A percentile compares a stretch with the other conserved stretches of the same genome.
Evolutionary conservation across 805 yeast genomes (phyloP).

Genomic region (Lachancea quebecensis): DNA sequence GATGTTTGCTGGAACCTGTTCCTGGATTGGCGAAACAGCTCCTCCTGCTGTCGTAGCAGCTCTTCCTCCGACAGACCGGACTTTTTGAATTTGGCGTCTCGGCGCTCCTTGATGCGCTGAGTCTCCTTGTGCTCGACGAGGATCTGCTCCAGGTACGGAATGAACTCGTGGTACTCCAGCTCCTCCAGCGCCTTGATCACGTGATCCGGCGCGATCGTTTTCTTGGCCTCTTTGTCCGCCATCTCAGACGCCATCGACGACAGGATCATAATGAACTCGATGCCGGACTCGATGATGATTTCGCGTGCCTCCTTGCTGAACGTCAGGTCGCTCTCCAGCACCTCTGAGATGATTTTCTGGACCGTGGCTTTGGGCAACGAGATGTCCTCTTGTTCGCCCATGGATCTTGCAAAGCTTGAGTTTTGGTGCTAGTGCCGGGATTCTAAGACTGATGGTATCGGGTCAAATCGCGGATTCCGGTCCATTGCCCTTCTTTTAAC

Average conservation of each 20-base stretch:
- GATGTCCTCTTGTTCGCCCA: conserved; percentile 33
- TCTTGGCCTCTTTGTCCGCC: conserved; percentile 92
- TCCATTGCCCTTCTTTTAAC: neutral
- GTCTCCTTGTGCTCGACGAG: conserved; percentile 82
- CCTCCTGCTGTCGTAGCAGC: conserved; percentile 84
- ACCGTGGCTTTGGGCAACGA: conserved; percentile 72
- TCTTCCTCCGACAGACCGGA: conserved; percentile 92
- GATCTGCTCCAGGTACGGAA: conserved; percentile 73
- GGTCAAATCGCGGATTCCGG: neutral
- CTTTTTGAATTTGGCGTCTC: conserved; percentile 86
- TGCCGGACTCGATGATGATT: conserved; percentile 91
- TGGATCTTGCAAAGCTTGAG: neutral
- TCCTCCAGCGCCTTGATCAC: conserved; percentile 84
- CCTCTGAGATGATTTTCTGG: conserved; percentile 87
- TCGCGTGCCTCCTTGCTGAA: conserved; percentile 92
- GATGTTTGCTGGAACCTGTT: conserved; percentile 45
- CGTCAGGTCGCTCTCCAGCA: conserved; percentile 78
- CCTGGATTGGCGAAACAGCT: conserved; percentile 72
- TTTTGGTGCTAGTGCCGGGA: neutral
- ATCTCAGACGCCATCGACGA: conserved; percentile 92
- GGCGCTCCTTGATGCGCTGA: conserved; percentile 81
- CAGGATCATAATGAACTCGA: conserved; percentile 89
- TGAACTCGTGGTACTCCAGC: conserved; percentile 78
- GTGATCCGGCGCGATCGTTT: conserved; percentile 95
- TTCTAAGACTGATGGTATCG: neutral